Conservation (phyloP, 495 filamentous ascomycete species). For the Aspergillus indologenus region DNA sequence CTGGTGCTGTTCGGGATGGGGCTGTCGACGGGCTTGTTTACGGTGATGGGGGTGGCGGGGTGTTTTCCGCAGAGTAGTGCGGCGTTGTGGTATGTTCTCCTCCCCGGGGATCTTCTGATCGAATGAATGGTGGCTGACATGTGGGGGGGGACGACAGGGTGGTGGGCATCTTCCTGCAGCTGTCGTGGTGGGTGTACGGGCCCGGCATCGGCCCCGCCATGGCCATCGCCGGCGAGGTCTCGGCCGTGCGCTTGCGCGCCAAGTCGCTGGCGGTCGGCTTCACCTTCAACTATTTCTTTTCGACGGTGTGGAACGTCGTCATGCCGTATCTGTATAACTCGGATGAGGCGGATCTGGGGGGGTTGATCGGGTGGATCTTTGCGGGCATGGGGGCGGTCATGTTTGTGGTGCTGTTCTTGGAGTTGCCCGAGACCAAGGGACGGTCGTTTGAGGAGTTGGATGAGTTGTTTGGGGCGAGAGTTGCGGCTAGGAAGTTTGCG, state of each 20-base stretch:
- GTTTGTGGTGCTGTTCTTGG: constrained; percentile 18
- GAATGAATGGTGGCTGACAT: too few species aligned
- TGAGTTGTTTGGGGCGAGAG: background rate
- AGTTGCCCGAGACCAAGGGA: constrained; percentile 28
- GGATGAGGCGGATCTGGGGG: constrained; percentile 27
- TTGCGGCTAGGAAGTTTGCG: background rate
- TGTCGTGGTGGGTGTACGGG: constrained; percentile 20
- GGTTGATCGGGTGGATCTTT: constrained; percentile 30
- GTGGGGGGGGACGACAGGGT: constrained; percentile 11
- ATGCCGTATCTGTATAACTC: constrained; percentile 30
- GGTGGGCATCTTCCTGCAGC: constrained; percentile 17
- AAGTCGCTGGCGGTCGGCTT: constrained; percentile 28
- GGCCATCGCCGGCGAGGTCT: constrained; percentile 27
- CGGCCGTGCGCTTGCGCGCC: constrained; percentile 25
- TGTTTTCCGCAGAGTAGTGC: constrained; percentile 15
- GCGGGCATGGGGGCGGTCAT: constrained; percentile 5
- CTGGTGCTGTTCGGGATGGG: constrained; percentile 22
- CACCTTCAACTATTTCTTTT: constrained; percentile 24
- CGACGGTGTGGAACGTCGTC: constrained; percentile 17
- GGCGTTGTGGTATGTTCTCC: constrained; percentile 16
- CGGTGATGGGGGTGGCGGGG: constrained; percentile 25
- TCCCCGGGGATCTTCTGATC: too few species aligned
- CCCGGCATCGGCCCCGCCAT: constrained; percentile 24
- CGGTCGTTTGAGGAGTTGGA: constrained; percentile 4
- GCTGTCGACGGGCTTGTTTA: constrained; percentile 18